A percentile compares a stretch with the other conserved stretches of the same genome.
These are phyloP conservation scores for Ogataea methylovora DNA, from an alignment of 805 yeast species.

Conservation along the genomic window DNA sequence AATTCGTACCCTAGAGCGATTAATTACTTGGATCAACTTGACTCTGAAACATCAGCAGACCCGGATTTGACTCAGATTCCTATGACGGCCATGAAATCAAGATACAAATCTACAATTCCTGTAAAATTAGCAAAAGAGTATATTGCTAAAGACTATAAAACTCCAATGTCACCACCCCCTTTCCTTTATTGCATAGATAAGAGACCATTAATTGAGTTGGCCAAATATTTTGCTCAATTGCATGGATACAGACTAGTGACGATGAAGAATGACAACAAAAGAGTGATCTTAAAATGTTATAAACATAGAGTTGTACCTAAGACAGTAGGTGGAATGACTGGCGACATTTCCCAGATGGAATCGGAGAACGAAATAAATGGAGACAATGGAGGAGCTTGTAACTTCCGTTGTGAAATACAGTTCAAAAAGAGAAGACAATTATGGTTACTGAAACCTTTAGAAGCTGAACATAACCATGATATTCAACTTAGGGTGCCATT, in stretches of 20 bases:
- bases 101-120: no score
- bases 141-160: not conserved
- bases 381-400: conserved; percentile 10
- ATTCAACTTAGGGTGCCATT: no score
- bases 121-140: no score
- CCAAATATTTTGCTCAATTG: conserved; percentile 13
- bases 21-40: no score
- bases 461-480: conserved; percentile 12
- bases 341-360: no score
- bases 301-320: conserved; percentile 4
- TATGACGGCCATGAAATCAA: no score
- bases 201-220: conserved; percentile 13
- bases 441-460: conserved; percentile 19
- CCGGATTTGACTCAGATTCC: no score
- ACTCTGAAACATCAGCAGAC: no score
- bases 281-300: conserved; percentile 16
- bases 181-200: conserved; percentile 14
- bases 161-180: conserved; percentile 10
- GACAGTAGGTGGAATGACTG: no score
- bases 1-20: no score
- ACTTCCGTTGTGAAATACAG: conserved; percentile 18
- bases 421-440: conserved; percentile 15
- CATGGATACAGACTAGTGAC: conserved; percentile 19
- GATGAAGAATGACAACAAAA: conserved; percentile 16
- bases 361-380: conserved; percentile 1